Base-by-base conservation (phyloP, 2,329 filamentous ascomycete species). In the Myriosclerotinia scirpicola region DNA sequence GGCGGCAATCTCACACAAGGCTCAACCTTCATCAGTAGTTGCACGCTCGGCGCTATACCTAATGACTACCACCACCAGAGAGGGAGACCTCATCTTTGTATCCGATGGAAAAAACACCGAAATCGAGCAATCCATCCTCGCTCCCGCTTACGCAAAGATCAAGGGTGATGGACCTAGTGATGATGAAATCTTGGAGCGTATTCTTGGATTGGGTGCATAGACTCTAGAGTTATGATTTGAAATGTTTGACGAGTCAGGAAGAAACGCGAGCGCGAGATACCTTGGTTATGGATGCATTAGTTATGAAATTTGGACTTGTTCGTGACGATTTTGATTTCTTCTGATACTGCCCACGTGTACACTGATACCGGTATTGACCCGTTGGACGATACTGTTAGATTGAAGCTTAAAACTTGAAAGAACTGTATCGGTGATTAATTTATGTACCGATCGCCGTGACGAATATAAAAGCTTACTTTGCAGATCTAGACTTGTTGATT, bases 21-120 rank as follows among this genome's bases (percentile, higher is more conserved):
- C 80, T 0, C 85, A 87, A 74, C 69, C 77, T 0, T 74, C 83
- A 0, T 76, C 78, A 1, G 79, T 75, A 0, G 84, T 86, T 0
- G 85, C 84, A 1, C 78, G 77, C 2, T 80, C 78, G 5, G 83
- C 80, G 0, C 82, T 78, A 0, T 75, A 81, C 44, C 71, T 87
- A 22, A 84, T 87, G 78, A 79, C 77, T 0, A 82, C 86, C 67
- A 68, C 73, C 15, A 71, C 74, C 0, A 76, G 82, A 59, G 78
- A 85, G 53, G 84, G 83, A 2, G 80, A 87, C 44, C 73, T 83
- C 36, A 78, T 87, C n/a, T 84, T 83, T 69, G 78, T 83, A 14
- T 77, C 77, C 66, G 75, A 78, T 12, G 82, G 84, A 0, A 79
- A 79, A 63, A 84, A 80, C 71, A 79, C 76, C 67, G 85, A 87